Percentiles rank a stretch among this genome's conserved stretches.
Evolutionary conservation across 106 monocot genomes (phyloP).

Genomic region (Apostasia ramifera): DNA sequence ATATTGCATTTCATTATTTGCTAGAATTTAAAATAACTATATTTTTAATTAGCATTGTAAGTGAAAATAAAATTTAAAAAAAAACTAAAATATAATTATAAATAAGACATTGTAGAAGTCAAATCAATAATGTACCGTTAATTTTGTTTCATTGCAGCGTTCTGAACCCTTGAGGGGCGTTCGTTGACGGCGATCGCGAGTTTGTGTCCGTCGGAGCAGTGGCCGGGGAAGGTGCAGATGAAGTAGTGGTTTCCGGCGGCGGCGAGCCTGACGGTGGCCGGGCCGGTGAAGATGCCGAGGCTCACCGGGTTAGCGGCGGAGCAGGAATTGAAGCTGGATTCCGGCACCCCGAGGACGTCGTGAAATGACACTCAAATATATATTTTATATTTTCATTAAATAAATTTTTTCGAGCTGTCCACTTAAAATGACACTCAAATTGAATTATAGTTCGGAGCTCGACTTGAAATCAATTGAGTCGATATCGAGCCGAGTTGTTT

Average conservation of each 20-base stretch:
- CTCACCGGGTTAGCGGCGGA: constrained; percentile 14
- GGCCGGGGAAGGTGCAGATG: constrained; percentile 23
- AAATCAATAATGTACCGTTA: too few species aligned
- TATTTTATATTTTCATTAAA: background rate
- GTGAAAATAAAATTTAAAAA: too few species aligned
- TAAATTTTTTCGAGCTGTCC: background rate
- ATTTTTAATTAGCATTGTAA: too few species aligned
- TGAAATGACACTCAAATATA: too few species aligned
- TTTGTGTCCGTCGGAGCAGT: constrained; percentile 28
- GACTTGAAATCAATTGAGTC: background rate
- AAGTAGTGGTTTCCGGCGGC: constrained; percentile 18
- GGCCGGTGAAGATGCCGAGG: constrained; percentile 2
- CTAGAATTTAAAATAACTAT: too few species aligned
- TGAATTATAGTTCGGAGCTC: too few species aligned
- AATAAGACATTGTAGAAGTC: too few species aligned
- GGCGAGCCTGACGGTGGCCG: constrained; percentile 22
- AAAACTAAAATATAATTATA: too few species aligned
- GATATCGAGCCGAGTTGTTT: background rate
- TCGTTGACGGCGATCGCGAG: constrained; percentile 18
- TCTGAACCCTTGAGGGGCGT: too few species aligned
- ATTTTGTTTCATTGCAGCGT: too few species aligned
- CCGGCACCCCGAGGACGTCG: constrained; percentile 20
- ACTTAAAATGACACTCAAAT: background rate
- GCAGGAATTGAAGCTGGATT: constrained; percentile 25
- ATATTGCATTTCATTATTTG: too few species aligned